Percentiles rank a stretch among this genome's conserved stretches.
Conservation (phyloP, 352 stramenopile genomes). For the Globisporangium canariense region DNA sequence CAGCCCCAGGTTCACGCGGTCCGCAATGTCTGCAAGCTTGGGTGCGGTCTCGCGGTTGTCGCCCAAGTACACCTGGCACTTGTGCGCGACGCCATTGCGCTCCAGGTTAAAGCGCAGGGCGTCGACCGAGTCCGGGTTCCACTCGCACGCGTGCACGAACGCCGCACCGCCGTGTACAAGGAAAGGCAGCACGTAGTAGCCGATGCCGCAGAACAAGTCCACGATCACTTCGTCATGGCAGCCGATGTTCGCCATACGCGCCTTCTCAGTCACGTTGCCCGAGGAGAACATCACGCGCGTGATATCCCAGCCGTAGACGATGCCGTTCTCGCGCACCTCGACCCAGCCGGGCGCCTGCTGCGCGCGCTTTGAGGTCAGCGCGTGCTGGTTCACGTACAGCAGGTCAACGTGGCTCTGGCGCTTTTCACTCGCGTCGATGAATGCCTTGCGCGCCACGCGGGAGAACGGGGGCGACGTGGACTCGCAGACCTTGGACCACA, state of each 20-base stretch:
- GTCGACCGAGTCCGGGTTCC: conserved; percentile 92
- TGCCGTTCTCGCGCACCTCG: conserved; percentile 91
- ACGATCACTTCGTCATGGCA: conserved; percentile 89
- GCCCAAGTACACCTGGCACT: conserved; percentile 78
- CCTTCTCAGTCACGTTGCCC: conserved; percentile 96
- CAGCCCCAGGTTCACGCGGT: conserved; percentile 94
- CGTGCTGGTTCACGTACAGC: conserved; percentile 50
- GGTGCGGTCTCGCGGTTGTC: conserved; percentile 86
- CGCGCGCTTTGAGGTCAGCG: conserved; percentile 31
- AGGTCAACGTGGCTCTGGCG: conserved; percentile 77
- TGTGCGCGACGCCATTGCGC: conserved; percentile 87
- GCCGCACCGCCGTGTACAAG: conserved; percentile 87
- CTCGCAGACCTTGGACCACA: conserved; percentile 67
- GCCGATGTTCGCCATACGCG: conserved; percentile 87
- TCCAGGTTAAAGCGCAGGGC: conserved; percentile 90
- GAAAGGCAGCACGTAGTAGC: conserved; percentile 96
- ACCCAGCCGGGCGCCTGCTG: conserved; percentile 63
- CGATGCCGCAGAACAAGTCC: conserved; percentile 97
- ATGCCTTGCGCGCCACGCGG: conserved; percentile 78
- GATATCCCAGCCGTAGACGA: conserved; percentile 94
- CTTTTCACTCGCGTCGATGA: conserved; percentile 76
- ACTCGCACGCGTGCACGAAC: conserved; percentile 94
- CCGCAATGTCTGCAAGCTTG: conserved; percentile 74
- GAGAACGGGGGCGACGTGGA: conserved; percentile 50
- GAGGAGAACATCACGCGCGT: conserved; percentile 97